phyloP scores from a whole-genome alignment of 768 basidiomycete species.

The Hydnum rufescens region DNA sequence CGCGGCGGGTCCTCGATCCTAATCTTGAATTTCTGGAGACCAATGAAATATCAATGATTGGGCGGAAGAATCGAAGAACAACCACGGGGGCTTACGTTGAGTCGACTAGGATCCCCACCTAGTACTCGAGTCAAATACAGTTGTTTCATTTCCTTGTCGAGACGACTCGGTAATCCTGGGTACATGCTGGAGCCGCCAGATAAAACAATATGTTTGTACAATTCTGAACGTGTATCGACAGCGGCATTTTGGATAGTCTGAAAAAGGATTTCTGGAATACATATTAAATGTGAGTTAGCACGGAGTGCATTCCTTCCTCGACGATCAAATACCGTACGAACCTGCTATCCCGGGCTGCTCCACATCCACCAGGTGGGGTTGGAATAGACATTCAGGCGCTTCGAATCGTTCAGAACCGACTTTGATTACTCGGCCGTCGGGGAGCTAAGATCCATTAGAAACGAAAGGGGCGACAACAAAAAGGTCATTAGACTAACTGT shows the following conservation, averaged over 20 bases:
- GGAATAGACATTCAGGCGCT: conserved; percentile 99
- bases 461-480: neutral
- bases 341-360: conserved; percentile 95
- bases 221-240: conserved; percentile 69
- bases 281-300: too few relatives aligned
- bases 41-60: neutral
- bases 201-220: conserved; percentile 96
- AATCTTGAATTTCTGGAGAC: conserved; percentile 89
- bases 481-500: conserved; percentile 33
- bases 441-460: conserved; percentile 34
- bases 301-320: too few relatives aligned
- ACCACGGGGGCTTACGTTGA: conserved; percentile 45
- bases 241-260: conserved; percentile 84
- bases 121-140: conserved; percentile 87
- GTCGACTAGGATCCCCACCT: conserved; percentile 55
- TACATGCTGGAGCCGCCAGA: conserved; percentile 99
- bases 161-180: conserved; percentile 84
- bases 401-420: conserved; percentile 97
- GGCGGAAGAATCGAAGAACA: neutral
- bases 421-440: conserved; percentile 91
- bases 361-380: conserved; percentile 90
- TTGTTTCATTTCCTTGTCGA: conserved; percentile 99
- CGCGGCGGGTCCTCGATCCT: conserved; percentile 95
- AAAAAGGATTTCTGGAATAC: conserved; percentile 75
- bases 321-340: conserved; percentile 21